Base-by-base conservation (phyloP, 2,329 filamentous ascomycete genomes). In the Daldinia sp. region DNA sequence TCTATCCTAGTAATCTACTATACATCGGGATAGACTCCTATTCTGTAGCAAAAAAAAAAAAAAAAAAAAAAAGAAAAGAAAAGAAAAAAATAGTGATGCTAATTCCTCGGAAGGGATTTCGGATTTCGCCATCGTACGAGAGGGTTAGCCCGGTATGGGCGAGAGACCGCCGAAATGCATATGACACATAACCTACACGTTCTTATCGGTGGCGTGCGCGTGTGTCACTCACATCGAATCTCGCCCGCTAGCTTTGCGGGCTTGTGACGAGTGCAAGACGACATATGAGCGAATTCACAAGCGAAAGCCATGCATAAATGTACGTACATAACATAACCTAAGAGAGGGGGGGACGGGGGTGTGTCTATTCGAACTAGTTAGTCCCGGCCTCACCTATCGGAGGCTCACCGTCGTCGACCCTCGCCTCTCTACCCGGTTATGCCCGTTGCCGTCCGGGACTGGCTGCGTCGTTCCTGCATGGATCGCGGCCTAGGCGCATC, bases 381-480 rank as follows among this genome's bases (percentile, higher is more conserved):
- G 11, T 32, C 29, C 45, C 45, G 27, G 27, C 19, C 29, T 48
- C 45, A 51, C 64, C 61, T 66, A 64, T 66, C 61, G 61, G 61
- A 56, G 57, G 13, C 11, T 56, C 39, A 50, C 52, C 64, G 57
- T 48, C 39, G 29, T 43, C 29, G 23, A 56, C n/a, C 25, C 23
- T 35, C 19, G 27, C 29, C 13, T 48, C 13, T 6, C 17, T 43
- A 51, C 60, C 56, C 63, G 63, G 63, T 60, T 58, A 54, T 58
- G 35, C 45, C 63, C 55, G 64, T 53, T 23, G 23, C 25, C 13
- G 43, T 49, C 37, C 47, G 57, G 50, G 29, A 57, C 64, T 61
- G 54, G 58, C 58, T 55, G 64, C 61, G 51, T 64, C 21, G 64
- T 67, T 67, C 64, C 64, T 67, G 64, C 64, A 67, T 67, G 23